Evolutionary conservation across 1,284 basidiomycete genomes (phyloP).

Genomic region (Irpex sp.): DNA sequence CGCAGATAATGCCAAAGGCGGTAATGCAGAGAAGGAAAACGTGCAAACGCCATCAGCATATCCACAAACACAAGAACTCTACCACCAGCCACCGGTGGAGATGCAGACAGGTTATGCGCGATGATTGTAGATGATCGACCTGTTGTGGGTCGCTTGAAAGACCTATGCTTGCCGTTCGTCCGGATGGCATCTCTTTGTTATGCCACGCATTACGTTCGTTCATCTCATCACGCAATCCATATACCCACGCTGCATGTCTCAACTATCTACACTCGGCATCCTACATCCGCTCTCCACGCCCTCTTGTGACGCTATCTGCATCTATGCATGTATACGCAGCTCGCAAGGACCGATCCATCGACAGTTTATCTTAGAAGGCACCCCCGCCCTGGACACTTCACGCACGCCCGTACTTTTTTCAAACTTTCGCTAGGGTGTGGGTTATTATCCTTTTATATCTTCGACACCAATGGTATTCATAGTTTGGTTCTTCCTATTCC

Average conservation of each 20-base stretch:
- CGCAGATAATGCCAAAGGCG: constrained; percentile 31
- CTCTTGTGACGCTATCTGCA: background rate
- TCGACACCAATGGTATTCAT: constrained; percentile 4
- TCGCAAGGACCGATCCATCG: background rate
- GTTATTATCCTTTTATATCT: constrained; percentile 6
- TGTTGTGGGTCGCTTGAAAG: background rate
- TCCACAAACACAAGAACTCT: constrained; percentile 19
- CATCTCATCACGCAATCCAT: constrained; percentile 8
- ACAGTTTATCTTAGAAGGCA: constrained; percentile 7
- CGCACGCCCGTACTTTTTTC: background rate
- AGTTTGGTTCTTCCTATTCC: constrained; percentile 1
- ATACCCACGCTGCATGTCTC: constrained; percentile 17
- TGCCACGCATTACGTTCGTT: background rate
- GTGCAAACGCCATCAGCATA: constrained; percentile 21
- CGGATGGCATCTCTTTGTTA: background rate
- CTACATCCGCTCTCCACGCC: constrained; percentile 1
- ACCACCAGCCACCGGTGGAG: constrained; percentile 29
- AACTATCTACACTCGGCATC: constrained; percentile 14
- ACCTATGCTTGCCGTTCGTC: constrained; percentile 1
- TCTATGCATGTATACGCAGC: background rate
- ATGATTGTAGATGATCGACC: constrained; percentile 18
- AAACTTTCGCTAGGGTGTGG: background rate
- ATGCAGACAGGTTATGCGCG: constrained; percentile 30
- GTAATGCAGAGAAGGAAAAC: constrained; percentile 25
- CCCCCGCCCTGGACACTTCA: constrained; percentile 3